Evolutionary conservation across 129 eudicot genomes (phyloP).

Genomic region (Ambrosia artemisiifolia): DNA sequence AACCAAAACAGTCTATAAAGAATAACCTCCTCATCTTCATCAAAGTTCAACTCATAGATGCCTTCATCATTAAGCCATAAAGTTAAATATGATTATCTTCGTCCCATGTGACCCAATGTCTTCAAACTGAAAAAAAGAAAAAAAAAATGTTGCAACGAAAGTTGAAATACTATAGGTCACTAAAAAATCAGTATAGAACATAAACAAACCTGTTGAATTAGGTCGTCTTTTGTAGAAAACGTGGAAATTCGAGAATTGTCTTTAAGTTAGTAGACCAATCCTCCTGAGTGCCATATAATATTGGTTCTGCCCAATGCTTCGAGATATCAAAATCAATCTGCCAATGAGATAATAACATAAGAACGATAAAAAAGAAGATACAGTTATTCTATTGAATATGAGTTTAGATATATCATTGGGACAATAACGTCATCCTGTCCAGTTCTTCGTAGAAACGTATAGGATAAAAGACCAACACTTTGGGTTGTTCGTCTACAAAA

Average conservation of each 20-base stretch:
- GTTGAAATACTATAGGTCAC: conserved; percentile 3
- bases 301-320: conserved; percentile 68
- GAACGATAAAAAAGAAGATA: not conserved
- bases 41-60: conserved; percentile 67
- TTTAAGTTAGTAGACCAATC: not conserved
- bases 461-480: conserved; percentile 62
- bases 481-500: conserved; percentile 66
- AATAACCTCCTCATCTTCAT: conserved; percentile 65
- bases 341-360: conserved; percentile 22
- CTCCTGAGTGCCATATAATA: not conserved
- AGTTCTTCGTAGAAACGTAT: conserved; percentile 79
- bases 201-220: conserved; percentile 69
- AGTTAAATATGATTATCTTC: conserved; percentile 44
- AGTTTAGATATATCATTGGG: conserved; percentile 60
- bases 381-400: not conserved
- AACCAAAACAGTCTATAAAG: not conserved
- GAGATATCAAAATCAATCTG: conserved; percentile 95
- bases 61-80: conserved; percentile 84
- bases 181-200: conserved; percentile 4
- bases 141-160: conserved; percentile 3
- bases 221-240: conserved; percentile 63
- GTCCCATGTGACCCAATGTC: conserved; percentile 61
- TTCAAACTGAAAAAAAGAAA: conserved; percentile 42
- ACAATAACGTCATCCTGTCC: conserved; percentile 95
- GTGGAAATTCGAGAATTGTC: conserved; percentile 91